Percentiles rank a stretch among this genome's conserved stretches.
Evolutionary conservation across 208 protist genomes (phyloP).

Genomic region (Crithidia thermophila): DNA sequence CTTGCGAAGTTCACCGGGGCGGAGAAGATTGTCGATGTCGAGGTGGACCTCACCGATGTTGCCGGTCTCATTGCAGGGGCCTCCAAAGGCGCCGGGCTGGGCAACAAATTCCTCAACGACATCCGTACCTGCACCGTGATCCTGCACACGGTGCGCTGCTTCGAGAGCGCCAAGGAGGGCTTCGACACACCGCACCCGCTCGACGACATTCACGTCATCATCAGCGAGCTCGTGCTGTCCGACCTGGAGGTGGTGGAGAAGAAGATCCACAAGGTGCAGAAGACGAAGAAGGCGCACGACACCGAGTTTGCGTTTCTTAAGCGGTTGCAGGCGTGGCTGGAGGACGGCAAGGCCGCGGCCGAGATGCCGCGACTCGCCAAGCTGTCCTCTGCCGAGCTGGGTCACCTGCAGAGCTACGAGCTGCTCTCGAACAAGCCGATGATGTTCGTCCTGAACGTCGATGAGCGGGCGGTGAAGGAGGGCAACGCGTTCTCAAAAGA

Average conservation of each 20-base stretch:
- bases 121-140: constrained; percentile 83
- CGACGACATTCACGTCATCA: constrained; percentile 76
- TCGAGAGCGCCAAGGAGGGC: constrained; percentile 81
- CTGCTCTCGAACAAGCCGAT: constrained; percentile 84
- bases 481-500: constrained; percentile 58
- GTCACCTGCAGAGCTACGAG: constrained; percentile 55
- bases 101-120: constrained; percentile 89
- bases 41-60: constrained; percentile 89
- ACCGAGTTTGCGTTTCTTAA: constrained; percentile 46
- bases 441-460: constrained; percentile 88
- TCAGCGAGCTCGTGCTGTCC: constrained; percentile 80
- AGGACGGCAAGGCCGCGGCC: constrained; percentile 55
- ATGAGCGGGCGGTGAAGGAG: constrained; percentile 52
- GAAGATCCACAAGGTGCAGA: constrained; percentile 42
- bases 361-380: constrained; percentile 25
- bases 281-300: constrained; percentile 49
- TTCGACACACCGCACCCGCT: constrained; percentile 80
- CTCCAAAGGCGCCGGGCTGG: constrained; percentile 82
- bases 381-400: constrained; percentile 22
- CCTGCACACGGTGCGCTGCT: constrained; percentile 91
- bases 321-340: constrained; percentile 52
- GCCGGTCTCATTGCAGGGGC: constrained; percentile 90
- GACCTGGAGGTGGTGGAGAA: constrained; percentile 85
- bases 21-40: constrained; percentile 69
- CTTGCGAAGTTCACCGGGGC: constrained; percentile 73